These are phyloP conservation scores for Niveomyces coronatus DNA, from an alignment of 2,329 filamentous ascomycete genomes.

Conservation along the genomic window DNA sequence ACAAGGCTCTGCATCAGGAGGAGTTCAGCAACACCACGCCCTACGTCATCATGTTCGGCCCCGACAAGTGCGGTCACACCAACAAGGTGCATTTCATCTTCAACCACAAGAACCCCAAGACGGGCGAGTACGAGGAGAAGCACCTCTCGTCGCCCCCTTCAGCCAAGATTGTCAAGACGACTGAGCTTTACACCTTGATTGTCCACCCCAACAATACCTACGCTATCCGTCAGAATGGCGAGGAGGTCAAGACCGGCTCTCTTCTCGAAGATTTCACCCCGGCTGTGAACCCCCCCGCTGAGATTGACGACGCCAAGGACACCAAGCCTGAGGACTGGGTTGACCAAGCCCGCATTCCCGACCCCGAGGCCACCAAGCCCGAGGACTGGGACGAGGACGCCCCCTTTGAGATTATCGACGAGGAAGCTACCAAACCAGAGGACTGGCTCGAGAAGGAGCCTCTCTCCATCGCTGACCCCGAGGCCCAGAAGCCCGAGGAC, in stretches of 20 bases:
- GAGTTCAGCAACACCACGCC: constrained; percentile 97
- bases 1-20: constrained; percentile 90
- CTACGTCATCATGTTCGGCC: constrained; percentile 99
- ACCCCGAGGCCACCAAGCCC: constrained; percentile 90
- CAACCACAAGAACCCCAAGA: constrained; percentile 99
- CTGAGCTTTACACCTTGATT: constrained; percentile 91
- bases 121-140: constrained; percentile 99
- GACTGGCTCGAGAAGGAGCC: constrained; percentile 95
- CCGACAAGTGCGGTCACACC: constrained; percentile 97
- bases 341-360: constrained; percentile 80
- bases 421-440: constrained; percentile 80
- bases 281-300: constrained; percentile 83
- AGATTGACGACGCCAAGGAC: constrained; percentile 93
- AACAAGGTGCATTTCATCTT: constrained; percentile 99
- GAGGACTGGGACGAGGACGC: constrained; percentile 99
- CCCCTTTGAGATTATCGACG: constrained; percentile 89
- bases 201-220: constrained; percentile 96
- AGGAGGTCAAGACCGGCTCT: constrained; percentile 77
- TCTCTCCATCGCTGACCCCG: constrained; percentile 73
- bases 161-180: constrained; percentile 83
- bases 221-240: constrained; percentile 83
- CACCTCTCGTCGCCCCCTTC: constrained; percentile 77
- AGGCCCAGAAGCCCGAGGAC: constrained; percentile 94
- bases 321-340: constrained; percentile 94
- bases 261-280: constrained; percentile 91